Conservation (phyloP, 345 rosid genomes). For the Gossypium ekmanianum region DNA sequence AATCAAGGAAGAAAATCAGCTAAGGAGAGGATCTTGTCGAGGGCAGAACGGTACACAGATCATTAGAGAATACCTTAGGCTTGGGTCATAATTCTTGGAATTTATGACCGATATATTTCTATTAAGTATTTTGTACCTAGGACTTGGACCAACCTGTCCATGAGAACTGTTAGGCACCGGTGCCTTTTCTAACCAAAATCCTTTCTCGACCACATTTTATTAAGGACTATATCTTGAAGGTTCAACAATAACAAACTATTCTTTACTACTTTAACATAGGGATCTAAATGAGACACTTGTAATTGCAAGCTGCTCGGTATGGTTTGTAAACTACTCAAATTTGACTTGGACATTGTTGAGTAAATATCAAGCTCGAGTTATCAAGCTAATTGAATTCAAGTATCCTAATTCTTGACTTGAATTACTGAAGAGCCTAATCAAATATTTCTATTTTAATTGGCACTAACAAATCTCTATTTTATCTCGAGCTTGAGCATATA, state of each 20-base stretch:
- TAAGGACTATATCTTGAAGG: background rate
- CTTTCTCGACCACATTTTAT: background rate
- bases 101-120: background rate
- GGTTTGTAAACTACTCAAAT: too few species aligned
- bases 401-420: too few species aligned
- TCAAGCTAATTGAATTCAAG: too few species aligned
- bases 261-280: background rate
- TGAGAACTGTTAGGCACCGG: background rate
- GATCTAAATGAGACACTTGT: too few species aligned
- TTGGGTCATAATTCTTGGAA: background rate
- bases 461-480: too few species aligned
- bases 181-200: background rate
- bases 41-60: constrained; percentile 21
- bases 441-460: too few species aligned
- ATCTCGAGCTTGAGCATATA: too few species aligned
- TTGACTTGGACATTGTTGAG: too few species aligned
- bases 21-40: constrained; percentile 24
- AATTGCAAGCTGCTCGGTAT: too few species aligned
- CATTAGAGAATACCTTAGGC: constrained; percentile 17
- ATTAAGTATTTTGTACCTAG: background rate
- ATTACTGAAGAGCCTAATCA: too few species aligned
- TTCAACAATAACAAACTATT: background rate
- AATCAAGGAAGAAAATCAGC: constrained; percentile 45
- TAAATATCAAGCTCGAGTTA: too few species aligned
- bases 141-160: background rate